phyloP scores from a whole-genome alignment of 2,329 filamentous ascomycete species.

The Teratosphaeria pseudoeucalypti region DNA sequence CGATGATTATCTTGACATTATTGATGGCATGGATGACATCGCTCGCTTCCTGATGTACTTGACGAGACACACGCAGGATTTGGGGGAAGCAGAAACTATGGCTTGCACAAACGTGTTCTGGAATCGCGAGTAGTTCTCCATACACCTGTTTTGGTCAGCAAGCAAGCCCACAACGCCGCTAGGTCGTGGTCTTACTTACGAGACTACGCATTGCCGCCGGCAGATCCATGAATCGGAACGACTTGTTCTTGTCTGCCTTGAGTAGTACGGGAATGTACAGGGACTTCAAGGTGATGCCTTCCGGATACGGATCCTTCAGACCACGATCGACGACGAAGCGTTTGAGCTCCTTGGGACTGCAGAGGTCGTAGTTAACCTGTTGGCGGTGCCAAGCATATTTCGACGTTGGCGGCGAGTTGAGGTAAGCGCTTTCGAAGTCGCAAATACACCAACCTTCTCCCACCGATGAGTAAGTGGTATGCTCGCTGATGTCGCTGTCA shows the following conservation, averaged over 20 bases:
- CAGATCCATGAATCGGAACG: slow-evolving; percentile 16
- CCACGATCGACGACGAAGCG: slow-evolving; percentile 8
- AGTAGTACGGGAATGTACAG: slow-evolving; percentile 9
- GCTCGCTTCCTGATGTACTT: slow-evolving; percentile 16
- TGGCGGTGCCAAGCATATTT: background rate
- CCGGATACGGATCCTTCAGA: slow-evolving; percentile 11
- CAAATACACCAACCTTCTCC: background rate
- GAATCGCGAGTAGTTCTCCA: slow-evolving; percentile 5
- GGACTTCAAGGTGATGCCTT: slow-evolving; percentile 10
- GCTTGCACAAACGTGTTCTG: background rate
- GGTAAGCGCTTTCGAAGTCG: slow-evolving; percentile 3
- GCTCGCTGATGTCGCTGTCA: background rate
- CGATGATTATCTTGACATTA: slow-evolving; percentile 3
- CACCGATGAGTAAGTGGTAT: background rate
- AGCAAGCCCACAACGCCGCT: background rate
- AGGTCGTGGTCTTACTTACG: background rate
- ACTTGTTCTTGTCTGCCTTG: slow-evolving; percentile 3
- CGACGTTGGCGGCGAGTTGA: background rate
- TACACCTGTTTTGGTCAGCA: slow-evolving; percentile 7
- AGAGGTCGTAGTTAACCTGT: slow-evolving; percentile 2
- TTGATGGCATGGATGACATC: slow-evolving; percentile 16
- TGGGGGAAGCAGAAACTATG: background rate
- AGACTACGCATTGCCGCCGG: slow-evolving; percentile 13
- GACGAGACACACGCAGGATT: slow-evolving; percentile 8
- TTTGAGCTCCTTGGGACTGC: slow-evolving; percentile 6